Percentiles rank a stretch among this genome's conserved stretches.
Conservation (phyloP, 179 eudicot species). For the Nepenthes alata region DNA sequence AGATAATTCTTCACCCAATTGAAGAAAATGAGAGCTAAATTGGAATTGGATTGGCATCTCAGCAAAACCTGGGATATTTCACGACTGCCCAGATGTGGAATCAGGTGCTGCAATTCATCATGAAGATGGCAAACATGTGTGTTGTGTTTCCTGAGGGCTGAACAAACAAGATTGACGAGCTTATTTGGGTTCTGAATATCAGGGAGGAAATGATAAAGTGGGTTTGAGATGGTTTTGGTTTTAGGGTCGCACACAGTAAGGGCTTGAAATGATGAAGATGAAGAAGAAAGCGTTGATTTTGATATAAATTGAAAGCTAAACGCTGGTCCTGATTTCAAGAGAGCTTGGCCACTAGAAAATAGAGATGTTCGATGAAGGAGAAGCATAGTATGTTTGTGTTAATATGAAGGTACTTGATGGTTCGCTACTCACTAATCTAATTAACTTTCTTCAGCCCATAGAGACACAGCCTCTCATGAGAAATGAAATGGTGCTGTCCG, state of each 20-base stretch:
- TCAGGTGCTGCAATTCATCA: conserved; percentile 25
- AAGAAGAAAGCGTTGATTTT: background rate
- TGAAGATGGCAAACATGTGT: conserved; percentile 11
- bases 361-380: too few relatives aligned
- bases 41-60: conserved; percentile 68
- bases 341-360: too few relatives aligned
- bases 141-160: conserved; percentile 25
- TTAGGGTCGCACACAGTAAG: background rate
- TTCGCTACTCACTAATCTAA: too few relatives aligned
- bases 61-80: conserved; percentile 67
- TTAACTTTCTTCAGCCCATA: too few relatives aligned
- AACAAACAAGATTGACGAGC: conserved; percentile 38
- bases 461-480: too few relatives aligned
- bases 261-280: background rate
- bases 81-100: conserved; percentile 40
- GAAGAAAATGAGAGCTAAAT: conserved; percentile 53
- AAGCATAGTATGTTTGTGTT: too few relatives aligned
- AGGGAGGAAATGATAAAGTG: conserved; percentile 53
- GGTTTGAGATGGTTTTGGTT: conserved; percentile 17
- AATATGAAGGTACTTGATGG: too few relatives aligned
- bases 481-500: too few relatives aligned
- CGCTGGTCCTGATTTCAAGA: too few relatives aligned
- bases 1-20: conserved; percentile 60
- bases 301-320: too few relatives aligned
- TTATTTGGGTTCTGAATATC: conserved; percentile 52